Percentiles rank a stretch among this genome's conserved stretches.
Evolutionary conservation across 352 stramenopile species (phyloP).

Genomic region (Chrysophaeum taylorii): DNA sequence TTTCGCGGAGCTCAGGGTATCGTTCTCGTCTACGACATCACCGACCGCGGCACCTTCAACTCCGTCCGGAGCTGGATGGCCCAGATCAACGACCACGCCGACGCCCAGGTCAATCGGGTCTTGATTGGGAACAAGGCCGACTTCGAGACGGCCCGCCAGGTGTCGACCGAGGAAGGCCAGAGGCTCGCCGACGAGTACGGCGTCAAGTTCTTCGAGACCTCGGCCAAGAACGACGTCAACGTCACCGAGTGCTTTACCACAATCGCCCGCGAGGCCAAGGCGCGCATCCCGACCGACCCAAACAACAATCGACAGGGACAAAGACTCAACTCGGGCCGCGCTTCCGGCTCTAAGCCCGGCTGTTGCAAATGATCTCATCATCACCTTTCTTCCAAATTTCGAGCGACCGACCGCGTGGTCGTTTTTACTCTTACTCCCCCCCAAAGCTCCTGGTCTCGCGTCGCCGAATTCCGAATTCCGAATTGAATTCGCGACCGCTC

Average conservation of each 20-base stretch:
- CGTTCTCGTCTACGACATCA: conserved; percentile 95
- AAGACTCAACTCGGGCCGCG: too few relatives aligned
- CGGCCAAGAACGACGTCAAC: conserved; percentile 60
- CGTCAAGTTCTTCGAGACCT: conserved; percentile 52
- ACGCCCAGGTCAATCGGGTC: conserved; percentile 99
- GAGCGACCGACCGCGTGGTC: too few relatives aligned
- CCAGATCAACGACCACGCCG: conserved; percentile 83
- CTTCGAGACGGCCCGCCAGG: conserved; percentile 91
- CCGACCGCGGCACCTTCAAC: conserved; percentile 90
- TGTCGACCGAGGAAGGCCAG: conserved; percentile 50
- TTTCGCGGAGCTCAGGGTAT: conserved; percentile 91
- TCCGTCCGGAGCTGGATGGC: conserved; percentile 94
- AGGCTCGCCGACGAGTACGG: conserved; percentile 54
- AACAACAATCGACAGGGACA: too few relatives aligned
- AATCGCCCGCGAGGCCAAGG: conserved; percentile 50
- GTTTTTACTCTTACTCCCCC: too few relatives aligned
- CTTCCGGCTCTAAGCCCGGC: too few relatives aligned
- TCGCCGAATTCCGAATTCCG: too few relatives aligned
- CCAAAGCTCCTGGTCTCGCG: too few relatives aligned
- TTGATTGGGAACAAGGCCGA: conserved; percentile 99
- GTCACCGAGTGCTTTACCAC: conserved; percentile 52
- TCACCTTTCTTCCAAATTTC: too few relatives aligned
- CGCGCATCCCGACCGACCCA: conserved; percentile 52
- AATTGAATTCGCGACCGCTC: too few relatives aligned
- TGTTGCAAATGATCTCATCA: too few relatives aligned